phyloP scores from a whole-genome alignment of 2,329 filamentous ascomycete species.

The Penicillium freii region DNA sequence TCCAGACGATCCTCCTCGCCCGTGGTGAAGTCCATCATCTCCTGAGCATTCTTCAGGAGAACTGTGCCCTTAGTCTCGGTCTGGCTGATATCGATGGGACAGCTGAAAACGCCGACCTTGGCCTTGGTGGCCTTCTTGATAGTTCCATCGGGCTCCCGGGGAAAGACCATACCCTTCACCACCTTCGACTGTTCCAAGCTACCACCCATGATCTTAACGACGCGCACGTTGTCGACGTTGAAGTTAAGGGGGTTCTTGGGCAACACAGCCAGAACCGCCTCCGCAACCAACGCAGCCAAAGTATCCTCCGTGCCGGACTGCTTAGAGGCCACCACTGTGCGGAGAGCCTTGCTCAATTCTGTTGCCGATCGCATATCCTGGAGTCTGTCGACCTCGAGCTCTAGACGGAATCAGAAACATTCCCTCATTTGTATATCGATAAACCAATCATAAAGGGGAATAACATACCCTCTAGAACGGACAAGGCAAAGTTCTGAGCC shows the following conservation, averaged over 20 bases:
- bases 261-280: slow-evolving; percentile 78
- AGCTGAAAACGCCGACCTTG: slow-evolving; percentile 96
- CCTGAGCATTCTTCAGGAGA: slow-evolving; percentile 91
- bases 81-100: slow-evolving; percentile 90
- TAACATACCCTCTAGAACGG: slow-evolving; percentile 68
- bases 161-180: slow-evolving; percentile 97
- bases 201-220: slow-evolving; percentile 99
- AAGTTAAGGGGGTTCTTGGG: slow-evolving; percentile 95
- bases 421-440: slow-evolving; percentile 1
- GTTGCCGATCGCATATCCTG: slow-evolving; percentile 74
- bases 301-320: slow-evolving; percentile 91
- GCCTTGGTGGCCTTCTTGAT: slow-evolving; percentile 89
- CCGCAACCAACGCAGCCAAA: slow-evolving; percentile 80
- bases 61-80: slow-evolving; percentile 99
- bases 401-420: slow-evolving; percentile 39
- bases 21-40: slow-evolving; percentile 98
- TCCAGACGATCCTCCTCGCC: slow-evolving; percentile 94
- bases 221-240: slow-evolving; percentile 97
- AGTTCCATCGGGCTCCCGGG: slow-evolving; percentile 86
- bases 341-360: slow-evolving; percentile 91
- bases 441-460: neutral
- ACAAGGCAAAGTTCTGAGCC: slow-evolving; percentile 83
- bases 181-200: slow-evolving; percentile 91
- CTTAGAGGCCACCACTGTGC: slow-evolving; percentile 94
- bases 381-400: slow-evolving; percentile 87